phyloP scores from a whole-genome alignment of 345 rosid genomes.

The Lepidium africanum region DNA sequence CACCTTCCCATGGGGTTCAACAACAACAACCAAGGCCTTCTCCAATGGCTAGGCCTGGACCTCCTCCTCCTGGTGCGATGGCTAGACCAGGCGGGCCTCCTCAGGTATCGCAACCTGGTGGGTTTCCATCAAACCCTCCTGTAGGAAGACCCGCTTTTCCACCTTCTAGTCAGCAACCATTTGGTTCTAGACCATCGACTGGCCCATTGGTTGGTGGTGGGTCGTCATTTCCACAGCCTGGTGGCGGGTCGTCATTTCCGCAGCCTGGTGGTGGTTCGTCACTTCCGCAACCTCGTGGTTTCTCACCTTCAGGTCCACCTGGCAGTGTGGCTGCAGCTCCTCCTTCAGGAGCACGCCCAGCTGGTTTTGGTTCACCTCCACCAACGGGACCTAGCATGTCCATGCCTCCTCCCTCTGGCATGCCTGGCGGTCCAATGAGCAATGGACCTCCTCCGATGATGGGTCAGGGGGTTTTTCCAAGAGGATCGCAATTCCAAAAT shows the following conservation, averaged over 20 bases:
- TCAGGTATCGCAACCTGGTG: slow-evolving; percentile 33
- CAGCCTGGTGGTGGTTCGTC: background rate
- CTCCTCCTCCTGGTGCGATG: slow-evolving; percentile 33
- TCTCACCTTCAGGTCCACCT: slow-evolving; percentile 9
- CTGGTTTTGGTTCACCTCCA: slow-evolving; percentile 29
- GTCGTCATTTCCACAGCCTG: background rate
- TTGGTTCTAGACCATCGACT: slow-evolving; percentile 29
- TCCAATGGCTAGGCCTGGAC: slow-evolving; percentile 58
- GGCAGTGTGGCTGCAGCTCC: slow-evolving; percentile 17
- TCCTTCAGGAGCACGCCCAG: slow-evolving; percentile 23
- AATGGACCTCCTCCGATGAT: slow-evolving; percentile 22
- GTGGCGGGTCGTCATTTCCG: background rate
- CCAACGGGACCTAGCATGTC: slow-evolving; percentile 17
- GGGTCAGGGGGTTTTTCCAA: slow-evolving; percentile 20
- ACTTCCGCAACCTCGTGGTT: slow-evolving; percentile 9
- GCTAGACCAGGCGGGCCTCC: slow-evolving; percentile 47
- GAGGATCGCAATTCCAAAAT: slow-evolving; percentile 6
- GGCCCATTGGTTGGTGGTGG: slow-evolving; percentile 10
- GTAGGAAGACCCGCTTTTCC: slow-evolving; percentile 45
- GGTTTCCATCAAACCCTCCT: slow-evolving; percentile 38
- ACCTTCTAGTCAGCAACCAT: slow-evolving; percentile 43
- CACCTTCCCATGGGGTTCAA: slow-evolving; percentile 30
- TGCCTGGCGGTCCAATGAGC: slow-evolving; percentile 5
- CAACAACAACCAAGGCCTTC: slow-evolving; percentile 32
- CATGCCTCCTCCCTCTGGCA: slow-evolving; percentile 7